These are phyloP conservation scores for Collybiopsis luxurians DNA, from an alignment of 768 basidiomycete genomes.

Conservation along the genomic window DNA sequence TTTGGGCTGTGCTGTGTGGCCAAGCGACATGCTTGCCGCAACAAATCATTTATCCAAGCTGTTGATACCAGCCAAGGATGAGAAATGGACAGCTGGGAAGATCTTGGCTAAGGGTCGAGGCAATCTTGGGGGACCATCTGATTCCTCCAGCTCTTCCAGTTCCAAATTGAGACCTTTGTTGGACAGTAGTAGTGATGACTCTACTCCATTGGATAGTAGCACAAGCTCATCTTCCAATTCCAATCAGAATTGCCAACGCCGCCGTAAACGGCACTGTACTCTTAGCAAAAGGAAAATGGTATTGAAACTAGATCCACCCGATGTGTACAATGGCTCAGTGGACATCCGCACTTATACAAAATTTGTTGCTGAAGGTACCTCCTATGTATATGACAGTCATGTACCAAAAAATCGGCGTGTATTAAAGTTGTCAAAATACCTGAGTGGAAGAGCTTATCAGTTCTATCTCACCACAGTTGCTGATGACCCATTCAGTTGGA, in stretches of 20 bases:
- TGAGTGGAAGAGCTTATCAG: background rate
- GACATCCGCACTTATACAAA: background rate
- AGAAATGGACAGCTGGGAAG: no score
- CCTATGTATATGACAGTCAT: background rate
- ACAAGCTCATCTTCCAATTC: background rate
- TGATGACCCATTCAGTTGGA: background rate
- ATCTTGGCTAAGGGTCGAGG: no score
- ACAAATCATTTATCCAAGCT: no score
- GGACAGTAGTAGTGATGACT: no score
- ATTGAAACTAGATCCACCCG: conserved; percentile 3
- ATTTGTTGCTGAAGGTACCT: background rate
- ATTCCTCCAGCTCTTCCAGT: no score
- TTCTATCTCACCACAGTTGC: background rate
- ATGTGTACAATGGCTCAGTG: background rate
- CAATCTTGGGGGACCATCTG: no score
- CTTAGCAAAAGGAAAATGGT: background rate
- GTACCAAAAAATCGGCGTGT: background rate
- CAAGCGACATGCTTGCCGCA: no score
- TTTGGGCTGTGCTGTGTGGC: no score
- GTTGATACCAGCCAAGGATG: no score
- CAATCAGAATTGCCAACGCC: background rate
- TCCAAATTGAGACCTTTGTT: no score
- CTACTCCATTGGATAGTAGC: background rate
- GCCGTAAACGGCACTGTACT: no score
- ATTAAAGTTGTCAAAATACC: background rate